Evolutionary conservation across 257 asterid genomes (phyloP).

Genomic region (Solanum appendiculatum): DNA sequence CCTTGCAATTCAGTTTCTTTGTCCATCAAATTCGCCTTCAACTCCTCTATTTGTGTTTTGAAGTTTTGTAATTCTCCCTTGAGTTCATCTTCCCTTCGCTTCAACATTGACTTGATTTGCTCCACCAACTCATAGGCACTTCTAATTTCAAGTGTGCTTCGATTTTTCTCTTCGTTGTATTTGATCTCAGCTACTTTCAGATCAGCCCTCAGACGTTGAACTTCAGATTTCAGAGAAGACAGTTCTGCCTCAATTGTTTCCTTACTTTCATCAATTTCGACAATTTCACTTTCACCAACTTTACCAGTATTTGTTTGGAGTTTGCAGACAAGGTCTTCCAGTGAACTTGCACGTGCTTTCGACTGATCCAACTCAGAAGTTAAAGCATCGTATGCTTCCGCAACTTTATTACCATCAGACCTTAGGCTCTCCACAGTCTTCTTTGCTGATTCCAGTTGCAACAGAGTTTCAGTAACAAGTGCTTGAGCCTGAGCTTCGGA

Average conservation of each 20-base stretch:
- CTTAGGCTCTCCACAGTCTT: constrained; percentile 44
- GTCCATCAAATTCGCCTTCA: constrained; percentile 80
- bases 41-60: constrained; percentile 51
- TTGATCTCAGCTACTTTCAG: constrained; percentile 59
- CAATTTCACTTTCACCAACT: neutral
- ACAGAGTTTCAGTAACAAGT: constrained; percentile 48
- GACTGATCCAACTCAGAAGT: constrained; percentile 60
- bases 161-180: constrained; percentile 46
- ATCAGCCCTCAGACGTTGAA: constrained; percentile 39
- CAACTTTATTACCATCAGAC: constrained; percentile 44
- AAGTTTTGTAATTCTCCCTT: constrained; percentile 31
- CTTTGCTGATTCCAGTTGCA: constrained; percentile 63
- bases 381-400: constrained; percentile 32
- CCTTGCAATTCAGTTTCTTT: constrained; percentile 87
- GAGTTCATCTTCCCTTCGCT: constrained; percentile 44
- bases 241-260: constrained; percentile 29
- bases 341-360: constrained; percentile 40
- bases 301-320: constrained; percentile 28
- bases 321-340: constrained; percentile 55
- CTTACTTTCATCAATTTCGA: neutral
- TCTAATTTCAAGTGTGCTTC: constrained; percentile 21
- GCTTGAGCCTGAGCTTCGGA: constrained; percentile 58
- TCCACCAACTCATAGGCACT: constrained; percentile 49
- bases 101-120: constrained; percentile 34
- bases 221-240: constrained; percentile 39